These are phyloP conservation scores for Gymnopilus junonius DNA, from an alignment of 768 basidiomycete genomes.

Conservation along the genomic window DNA sequence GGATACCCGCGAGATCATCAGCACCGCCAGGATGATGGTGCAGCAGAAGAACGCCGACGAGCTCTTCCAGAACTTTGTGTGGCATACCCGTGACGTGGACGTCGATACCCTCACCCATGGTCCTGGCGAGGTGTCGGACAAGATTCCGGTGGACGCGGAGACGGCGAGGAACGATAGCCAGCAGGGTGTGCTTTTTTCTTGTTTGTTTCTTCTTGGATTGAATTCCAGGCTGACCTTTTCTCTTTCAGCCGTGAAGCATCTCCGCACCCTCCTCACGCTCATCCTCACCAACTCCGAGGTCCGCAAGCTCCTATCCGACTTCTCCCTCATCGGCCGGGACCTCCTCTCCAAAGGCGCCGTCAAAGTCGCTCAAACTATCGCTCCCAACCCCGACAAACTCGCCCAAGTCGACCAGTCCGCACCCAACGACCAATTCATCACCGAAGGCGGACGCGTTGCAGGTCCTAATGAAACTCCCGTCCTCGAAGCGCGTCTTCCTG, in stretches of 20 bases:
- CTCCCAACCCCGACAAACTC: constrained; percentile 68
- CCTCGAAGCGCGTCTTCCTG: constrained; percentile 35
- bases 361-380: constrained; percentile 71
- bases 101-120: constrained; percentile 19
- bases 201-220: constrained; percentile 5
- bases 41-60: constrained; percentile 88
- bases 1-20: constrained; percentile 81
- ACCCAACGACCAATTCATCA: constrained; percentile 68
- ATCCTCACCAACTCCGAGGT: constrained; percentile 93
- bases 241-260: constrained; percentile 73
- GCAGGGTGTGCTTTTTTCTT: constrained; percentile 58
- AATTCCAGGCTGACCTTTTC: neutral
- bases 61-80: constrained; percentile 89
- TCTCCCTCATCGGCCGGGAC: constrained; percentile 80
- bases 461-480: constrained; percentile 39
- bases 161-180: constrained; percentile 63
- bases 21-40: constrained; percentile 74
- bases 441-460: constrained; percentile 39
- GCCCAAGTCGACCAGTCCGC: constrained; percentile 71
- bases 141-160: constrained; percentile 51
- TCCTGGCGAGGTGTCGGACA: constrained; percentile 32
- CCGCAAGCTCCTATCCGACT: constrained; percentile 85
- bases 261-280: constrained; percentile 86
- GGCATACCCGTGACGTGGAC: constrained; percentile 69
- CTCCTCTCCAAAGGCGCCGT: constrained; percentile 74